Conservation (phyloP, 2,329 filamentous ascomycete species). For the Colletotrichum sp. region DNA sequence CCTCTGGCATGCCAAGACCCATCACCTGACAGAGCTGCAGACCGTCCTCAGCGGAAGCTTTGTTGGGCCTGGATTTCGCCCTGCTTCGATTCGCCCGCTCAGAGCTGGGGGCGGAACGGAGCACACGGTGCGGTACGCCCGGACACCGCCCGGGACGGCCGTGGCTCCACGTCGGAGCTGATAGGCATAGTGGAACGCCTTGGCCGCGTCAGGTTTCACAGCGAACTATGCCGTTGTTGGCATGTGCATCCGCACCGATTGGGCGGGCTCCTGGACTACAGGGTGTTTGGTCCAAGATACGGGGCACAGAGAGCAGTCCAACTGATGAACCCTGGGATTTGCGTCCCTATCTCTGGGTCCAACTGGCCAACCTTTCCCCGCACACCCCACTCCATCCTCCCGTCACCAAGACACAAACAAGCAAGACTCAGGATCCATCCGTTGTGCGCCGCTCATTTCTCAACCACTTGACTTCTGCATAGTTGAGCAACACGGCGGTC, state of each 20-base stretch:
- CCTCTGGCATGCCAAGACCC: not conserved
- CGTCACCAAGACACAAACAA: not conserved
- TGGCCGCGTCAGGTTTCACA: slow-evolving; percentile 12
- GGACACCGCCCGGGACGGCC: slow-evolving; percentile 9
- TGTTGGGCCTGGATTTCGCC: not conserved
- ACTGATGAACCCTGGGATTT: not conserved
- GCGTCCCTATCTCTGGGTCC: slow-evolving; percentile 1
- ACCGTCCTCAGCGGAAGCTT: not conserved
- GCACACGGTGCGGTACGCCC: slow-evolving; percentile 5
- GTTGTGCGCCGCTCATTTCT: not conserved
- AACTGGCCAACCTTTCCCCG: not conserved
- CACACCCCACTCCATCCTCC: not conserved
- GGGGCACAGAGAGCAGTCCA: not conserved
- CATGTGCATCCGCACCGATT: slow-evolving; percentile 18
- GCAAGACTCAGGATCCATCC: not conserved
- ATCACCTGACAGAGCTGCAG: not conserved
- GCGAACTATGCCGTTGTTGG: slow-evolving; percentile 19
- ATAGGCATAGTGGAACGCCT: slow-evolving; percentile 10
- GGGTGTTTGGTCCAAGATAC: not conserved
- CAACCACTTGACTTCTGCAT: slow-evolving; percentile 1
- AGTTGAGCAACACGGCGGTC: not conserved
- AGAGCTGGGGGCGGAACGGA: not conserved
- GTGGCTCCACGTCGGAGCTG: slow-evolving; percentile 10
- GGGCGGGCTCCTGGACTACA: not conserved
- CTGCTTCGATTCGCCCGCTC: not conserved